Evolutionary conservation across 192 early-diverging fungal genomes (phyloP).

Genomic region (Coemansia sp.): DNA sequence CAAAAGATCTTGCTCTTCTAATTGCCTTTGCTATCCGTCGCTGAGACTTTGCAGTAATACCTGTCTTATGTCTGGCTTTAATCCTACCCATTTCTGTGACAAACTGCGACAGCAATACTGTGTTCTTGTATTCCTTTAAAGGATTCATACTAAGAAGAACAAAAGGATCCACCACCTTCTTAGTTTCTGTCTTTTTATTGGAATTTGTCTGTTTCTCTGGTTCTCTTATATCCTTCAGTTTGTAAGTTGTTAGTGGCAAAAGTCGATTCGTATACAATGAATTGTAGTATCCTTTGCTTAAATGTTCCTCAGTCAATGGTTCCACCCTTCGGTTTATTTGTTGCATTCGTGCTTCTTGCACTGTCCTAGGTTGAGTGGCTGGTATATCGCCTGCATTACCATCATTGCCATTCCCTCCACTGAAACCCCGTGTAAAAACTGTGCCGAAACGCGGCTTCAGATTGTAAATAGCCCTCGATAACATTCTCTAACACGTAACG

Average conservation of each 20-base stretch:
- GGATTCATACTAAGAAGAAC: conserved; percentile 40
- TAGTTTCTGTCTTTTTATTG: not conserved
- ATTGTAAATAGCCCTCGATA: not conserved
- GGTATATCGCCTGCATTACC: not conserved
- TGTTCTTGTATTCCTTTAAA: conserved; percentile 57
- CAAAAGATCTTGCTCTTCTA: conserved; percentile 61
- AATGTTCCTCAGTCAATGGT: conserved; percentile 1
- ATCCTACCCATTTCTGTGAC: conserved; percentile 64
- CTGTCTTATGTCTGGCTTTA: conserved; percentile 60
- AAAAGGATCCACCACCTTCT: conserved; percentile 35
- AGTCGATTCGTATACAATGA: conserved; percentile 13
- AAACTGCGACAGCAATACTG: conserved; percentile 56
- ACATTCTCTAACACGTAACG: not conserved
- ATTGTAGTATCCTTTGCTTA: conserved; percentile 23
- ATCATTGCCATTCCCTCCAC: not conserved
- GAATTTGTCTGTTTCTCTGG: not conserved
- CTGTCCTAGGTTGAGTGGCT: not conserved
- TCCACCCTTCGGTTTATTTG: conserved; percentile 12
- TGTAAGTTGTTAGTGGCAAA: conserved; percentile 24
- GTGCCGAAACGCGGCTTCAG: conserved; percentile 1
- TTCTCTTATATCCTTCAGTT: conserved; percentile 14
- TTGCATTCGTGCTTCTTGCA: conserved; percentile 11
- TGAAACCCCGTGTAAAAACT: not conserved
- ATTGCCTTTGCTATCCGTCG: conserved; percentile 62
- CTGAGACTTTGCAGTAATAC: conserved; percentile 63